Conservation (phyloP, 2,329 filamentous ascomycete genomes). For the Juglanconis oblonga region DNA sequence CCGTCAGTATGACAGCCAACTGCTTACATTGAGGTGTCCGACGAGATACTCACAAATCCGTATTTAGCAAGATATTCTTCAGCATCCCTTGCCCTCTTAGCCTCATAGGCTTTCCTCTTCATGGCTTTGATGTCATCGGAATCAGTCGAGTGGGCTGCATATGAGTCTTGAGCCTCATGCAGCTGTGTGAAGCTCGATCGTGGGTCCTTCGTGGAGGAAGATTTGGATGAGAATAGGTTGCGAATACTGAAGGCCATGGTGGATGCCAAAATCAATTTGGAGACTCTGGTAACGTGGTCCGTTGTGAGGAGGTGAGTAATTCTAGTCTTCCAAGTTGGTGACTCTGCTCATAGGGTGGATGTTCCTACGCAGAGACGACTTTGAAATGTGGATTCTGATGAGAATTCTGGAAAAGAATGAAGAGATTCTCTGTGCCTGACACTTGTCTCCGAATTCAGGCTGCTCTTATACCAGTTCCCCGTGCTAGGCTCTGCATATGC, state of each 20-base stretch:
- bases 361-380: not conserved
- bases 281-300: not conserved
- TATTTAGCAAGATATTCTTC: slow-evolving; percentile 12
- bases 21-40: too few species aligned
- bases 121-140: not conserved
- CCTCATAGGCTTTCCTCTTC: slow-evolving; percentile 10
- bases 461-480: too few species aligned
- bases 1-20: too few species aligned
- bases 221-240: slow-evolving; percentile 9
- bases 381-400: not conserved
- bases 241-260: slow-evolving; percentile 9
- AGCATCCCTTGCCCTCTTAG: slow-evolving; percentile 8
- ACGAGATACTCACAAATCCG: slow-evolving; percentile 8
- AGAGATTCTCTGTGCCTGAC: not conserved
- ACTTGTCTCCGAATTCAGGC: not conserved
- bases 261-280: not conserved
- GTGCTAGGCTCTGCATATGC: too few species aligned
- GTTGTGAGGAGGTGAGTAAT: too few species aligned
- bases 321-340: too few species aligned
- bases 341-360: too few species aligned
- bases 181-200: not conserved
- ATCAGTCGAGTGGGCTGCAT: slow-evolving; percentile 2
- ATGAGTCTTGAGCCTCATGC: slow-evolving; percentile 1
- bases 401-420: too few species aligned
- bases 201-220: not conserved